These are phyloP conservation scores for Ormosia emarginata DNA, from an alignment of 306 rosid genomes.

Conservation along the genomic window DNA sequence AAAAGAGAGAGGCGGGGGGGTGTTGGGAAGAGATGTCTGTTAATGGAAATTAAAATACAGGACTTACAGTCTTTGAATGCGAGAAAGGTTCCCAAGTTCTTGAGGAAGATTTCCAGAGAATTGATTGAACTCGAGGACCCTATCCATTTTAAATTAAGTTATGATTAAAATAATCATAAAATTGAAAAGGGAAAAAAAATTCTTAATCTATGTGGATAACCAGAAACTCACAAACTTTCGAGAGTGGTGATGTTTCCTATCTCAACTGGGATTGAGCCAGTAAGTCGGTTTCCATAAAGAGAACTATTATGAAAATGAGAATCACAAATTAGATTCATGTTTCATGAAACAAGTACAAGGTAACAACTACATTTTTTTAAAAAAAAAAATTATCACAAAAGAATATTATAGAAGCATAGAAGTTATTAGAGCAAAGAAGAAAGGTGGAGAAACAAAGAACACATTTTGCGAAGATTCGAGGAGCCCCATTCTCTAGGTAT, in stretches of 20 bases:
- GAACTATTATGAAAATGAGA: constrained; percentile 28
- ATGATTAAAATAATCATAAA: no score
- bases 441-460: neutral
- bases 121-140: constrained; percentile 43
- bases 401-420: no score
- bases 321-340: neutral
- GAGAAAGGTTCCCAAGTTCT: constrained; percentile 41
- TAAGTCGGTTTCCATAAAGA: constrained; percentile 47
- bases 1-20: no score
- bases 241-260: constrained; percentile 11
- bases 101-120: constrained; percentile 53
- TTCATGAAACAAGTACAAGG: neutral
- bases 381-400: neutral
- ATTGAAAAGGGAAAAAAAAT: no score
- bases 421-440: neutral
- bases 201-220: no score
- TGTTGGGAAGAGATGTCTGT: neutral
- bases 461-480: neutral
- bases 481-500: constrained; percentile 50
- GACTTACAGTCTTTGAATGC: constrained; percentile 25
- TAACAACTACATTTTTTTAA: neutral
- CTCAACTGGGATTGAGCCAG: constrained; percentile 50
- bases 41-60: neutral
- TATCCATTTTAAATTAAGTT: neutral
- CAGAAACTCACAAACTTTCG: no score